These are phyloP conservation scores for Microdochium paspali DNA, from an alignment of 2,329 filamentous ascomycete genomes.

Conservation along the genomic window DNA sequence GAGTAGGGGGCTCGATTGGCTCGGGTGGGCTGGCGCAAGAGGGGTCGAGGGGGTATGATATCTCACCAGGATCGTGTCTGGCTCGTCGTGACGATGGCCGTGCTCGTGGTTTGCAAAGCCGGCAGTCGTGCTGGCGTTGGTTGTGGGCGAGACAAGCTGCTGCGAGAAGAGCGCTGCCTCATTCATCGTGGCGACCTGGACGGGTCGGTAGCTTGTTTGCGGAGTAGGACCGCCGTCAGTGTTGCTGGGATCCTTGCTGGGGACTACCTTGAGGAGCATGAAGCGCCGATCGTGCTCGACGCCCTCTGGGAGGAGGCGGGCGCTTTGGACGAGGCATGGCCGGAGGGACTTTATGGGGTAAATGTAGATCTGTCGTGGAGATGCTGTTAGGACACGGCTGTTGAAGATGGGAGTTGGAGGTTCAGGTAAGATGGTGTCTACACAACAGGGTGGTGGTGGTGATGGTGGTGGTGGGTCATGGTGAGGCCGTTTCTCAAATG, in stretches of 20 bases:
- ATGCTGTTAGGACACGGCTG: no score
- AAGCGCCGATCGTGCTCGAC: conserved; percentile 59
- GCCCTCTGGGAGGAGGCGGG: conserved; percentile 51
- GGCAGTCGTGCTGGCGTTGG: background rate
- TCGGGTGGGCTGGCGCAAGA: conserved; percentile 5
- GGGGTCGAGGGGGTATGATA: conserved; percentile 16
- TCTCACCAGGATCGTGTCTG: conserved; percentile 27
- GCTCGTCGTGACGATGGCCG: conserved; percentile 36
- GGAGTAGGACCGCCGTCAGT: background rate
- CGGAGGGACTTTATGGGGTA: conserved; percentile 70
- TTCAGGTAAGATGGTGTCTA: no score
- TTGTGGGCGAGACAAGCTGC: background rate
- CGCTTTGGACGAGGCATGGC: conserved; percentile 41
- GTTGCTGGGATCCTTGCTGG: conserved; percentile 11
- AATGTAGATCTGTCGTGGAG: conserved; percentile 46
- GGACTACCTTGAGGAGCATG: conserved; percentile 52
- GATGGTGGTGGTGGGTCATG: no score
- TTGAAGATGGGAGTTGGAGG: no score
- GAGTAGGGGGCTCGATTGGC: conserved; percentile 25
- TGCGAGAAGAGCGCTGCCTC: conserved; percentile 51
- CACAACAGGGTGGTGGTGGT: no score
- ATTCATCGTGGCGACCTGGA: conserved; percentile 49
- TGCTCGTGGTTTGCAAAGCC: background rate
- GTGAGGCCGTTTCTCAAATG: no score
- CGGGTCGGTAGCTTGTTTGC: conserved; percentile 16